Evolutionary conservation across 345 rosid genomes (phyloP).

Genomic region (Limnanthes douglasii): DNA sequence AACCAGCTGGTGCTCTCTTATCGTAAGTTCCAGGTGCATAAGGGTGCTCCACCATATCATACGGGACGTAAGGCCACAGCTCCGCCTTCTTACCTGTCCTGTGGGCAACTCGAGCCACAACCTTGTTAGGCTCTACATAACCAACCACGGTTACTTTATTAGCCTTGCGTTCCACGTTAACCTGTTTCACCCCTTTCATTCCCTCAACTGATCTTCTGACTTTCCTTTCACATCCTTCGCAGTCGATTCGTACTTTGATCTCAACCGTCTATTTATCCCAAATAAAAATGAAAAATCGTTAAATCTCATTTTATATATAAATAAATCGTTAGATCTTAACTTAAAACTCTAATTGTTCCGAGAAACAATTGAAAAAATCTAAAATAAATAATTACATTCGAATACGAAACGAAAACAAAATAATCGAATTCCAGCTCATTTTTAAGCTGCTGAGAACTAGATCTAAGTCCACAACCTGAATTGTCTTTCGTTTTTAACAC

Average conservation of each 20-base stretch:
- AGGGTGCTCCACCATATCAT: constrained; percentile 79
- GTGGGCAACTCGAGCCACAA: constrained; percentile 59
- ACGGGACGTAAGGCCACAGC: constrained; percentile 90
- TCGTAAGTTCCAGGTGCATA: constrained; percentile 86
- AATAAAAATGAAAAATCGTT: background rate
- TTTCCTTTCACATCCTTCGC: constrained; percentile 94
- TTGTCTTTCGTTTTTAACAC: no score
- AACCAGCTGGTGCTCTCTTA: constrained; percentile 77
- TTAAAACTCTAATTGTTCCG: no score
- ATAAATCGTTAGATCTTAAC: no score
- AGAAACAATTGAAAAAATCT: no score
- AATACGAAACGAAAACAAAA: no score
- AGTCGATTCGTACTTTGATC: constrained; percentile 74
- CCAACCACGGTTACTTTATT: constrained; percentile 80
- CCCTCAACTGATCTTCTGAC: constrained; percentile 73
- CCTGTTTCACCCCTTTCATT: constrained; percentile 75
- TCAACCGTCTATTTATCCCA: constrained; percentile 61
- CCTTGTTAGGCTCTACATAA: constrained; percentile 62
- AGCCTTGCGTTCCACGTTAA: constrained; percentile 66
- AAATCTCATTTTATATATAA: no score
- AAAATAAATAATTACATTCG: no score
- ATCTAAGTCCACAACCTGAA: no score
- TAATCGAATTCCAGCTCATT: no score
- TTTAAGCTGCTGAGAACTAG: no score
- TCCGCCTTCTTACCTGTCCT: constrained; percentile 93